Conservation (phyloP, 106 monocot species). For the Xerophyta viscosa region DNA sequence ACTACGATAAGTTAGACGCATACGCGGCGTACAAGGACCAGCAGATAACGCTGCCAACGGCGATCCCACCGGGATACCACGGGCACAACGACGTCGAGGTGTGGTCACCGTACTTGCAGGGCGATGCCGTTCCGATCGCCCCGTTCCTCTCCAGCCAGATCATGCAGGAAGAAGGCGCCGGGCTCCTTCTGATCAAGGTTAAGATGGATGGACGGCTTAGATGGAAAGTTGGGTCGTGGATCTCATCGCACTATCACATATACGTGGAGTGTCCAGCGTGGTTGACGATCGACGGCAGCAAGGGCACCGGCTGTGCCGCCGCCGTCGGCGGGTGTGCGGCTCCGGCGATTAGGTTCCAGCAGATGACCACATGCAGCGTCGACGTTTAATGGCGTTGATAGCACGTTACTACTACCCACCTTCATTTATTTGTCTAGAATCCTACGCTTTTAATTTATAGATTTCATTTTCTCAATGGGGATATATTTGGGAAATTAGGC, state of each 20-base stretch:
- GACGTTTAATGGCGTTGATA: conserved; percentile 39
- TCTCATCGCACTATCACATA: conserved; percentile 18
- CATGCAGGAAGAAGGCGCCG: conserved; percentile 21
- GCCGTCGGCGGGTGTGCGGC: neutral
- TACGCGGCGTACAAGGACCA: conserved; percentile 40
- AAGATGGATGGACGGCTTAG: conserved; percentile 11
- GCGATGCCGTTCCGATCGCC: conserved; percentile 28
- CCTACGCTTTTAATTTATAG: too few species aligned
- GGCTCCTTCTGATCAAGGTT: neutral
- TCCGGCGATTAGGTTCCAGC: conserved; percentile 18
- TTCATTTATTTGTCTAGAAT: too few species aligned
- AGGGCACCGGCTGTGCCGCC: neutral
- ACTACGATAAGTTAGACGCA: conserved; percentile 52
- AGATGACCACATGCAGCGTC: conserved; percentile 31
- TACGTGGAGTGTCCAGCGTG: conserved; percentile 38
- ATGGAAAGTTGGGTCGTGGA: conserved; percentile 12
- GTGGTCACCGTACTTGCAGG: conserved; percentile 43
- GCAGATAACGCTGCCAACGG: conserved; percentile 26
- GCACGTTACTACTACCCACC: too few species aligned
- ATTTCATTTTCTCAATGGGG: too few species aligned
- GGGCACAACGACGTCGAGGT: conserved; percentile 29
- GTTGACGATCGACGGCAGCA: conserved; percentile 8
- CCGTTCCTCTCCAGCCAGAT: conserved; percentile 21
- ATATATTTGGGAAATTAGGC: too few species aligned
- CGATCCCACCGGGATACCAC: conserved; percentile 36